Conservation (phyloP, 768 basidiomycete species). For the Suillus discolor region DNA sequence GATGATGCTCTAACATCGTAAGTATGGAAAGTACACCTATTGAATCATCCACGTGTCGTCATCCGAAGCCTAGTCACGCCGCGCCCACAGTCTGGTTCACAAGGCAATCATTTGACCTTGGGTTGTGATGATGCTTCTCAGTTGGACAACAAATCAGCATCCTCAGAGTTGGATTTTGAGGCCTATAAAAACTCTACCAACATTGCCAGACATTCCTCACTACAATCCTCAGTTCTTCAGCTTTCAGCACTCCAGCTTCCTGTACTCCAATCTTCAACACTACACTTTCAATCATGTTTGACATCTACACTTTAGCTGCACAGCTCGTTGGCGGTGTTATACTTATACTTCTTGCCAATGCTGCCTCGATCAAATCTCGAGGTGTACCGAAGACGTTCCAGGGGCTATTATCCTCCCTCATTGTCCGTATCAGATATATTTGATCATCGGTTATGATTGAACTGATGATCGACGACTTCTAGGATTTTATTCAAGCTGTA, state of each 20-base stretch:
- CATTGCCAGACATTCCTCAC: neutral
- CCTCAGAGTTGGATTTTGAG: neutral
- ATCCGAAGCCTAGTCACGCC: neutral
- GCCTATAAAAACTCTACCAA: conserved; percentile 5
- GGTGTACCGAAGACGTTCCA: conserved; percentile 12
- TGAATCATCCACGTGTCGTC: neutral
- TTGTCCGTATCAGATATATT: conserved; percentile 12
- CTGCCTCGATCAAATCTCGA: conserved; percentile 14
- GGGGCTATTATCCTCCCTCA: conserved; percentile 6
- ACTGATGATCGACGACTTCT: neutral
- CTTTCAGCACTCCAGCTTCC: neutral
- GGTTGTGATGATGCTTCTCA: neutral
- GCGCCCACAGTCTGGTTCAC: neutral
- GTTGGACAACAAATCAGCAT: neutral
- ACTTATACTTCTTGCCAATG: conserved; percentile 18
- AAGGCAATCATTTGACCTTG: conserved; percentile 6
- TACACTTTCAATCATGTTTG: conserved; percentile 15
- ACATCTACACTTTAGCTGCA: conserved; percentile 15
- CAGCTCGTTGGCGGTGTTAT: conserved; percentile 20
- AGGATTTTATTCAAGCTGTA: conserved; percentile 11
- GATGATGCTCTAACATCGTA: neutral
- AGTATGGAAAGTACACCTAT: neutral
- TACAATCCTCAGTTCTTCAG: neutral
- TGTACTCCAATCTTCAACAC: neutral
- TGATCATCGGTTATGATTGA: neutral